Base-by-base conservation (phyloP, 495 filamentous ascomycete species). In the Diplogelasinospora grovesii region DNA sequence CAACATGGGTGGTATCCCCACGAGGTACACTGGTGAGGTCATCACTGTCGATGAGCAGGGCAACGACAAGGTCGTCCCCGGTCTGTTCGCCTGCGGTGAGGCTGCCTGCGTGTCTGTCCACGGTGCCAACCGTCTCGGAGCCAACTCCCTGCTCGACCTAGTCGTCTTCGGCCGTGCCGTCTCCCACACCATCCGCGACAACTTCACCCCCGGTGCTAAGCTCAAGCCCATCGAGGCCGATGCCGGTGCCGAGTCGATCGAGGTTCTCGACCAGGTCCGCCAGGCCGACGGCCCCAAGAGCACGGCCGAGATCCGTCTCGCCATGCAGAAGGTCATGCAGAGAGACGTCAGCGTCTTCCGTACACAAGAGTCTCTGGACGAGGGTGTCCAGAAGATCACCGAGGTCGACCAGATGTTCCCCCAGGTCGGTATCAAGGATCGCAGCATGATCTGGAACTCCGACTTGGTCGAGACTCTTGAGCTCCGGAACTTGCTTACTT, bases 371-470 rank as follows among this genome's bases (percentile, higher is more conserved):
- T 81, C 74, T 48, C 65, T 78, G 48, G 88, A 94, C 45, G 84
- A 92, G 59, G 90, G 90, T 72, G 85, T 92, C 28, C 60, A 68
- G 56, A 83, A 77, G 64, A 85, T 97, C 53, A 77, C 66, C 52
- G 74, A 83, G 46, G 82, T 96, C 52, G 92, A 97, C 61, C 64
- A 78, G 55, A 79, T 70, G 47, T 97, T 84, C 69, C 50, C 60
- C 38, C 77, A 95, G 59, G 79, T 96, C 46, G 85, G 86, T 54
- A 94, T 85, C 64, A 95, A 93, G 75, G 90, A 97, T 64, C 83
- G 90, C 57, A 89, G 85, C 78, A 95, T 97, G 92, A 95, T 97
- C 71, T 97, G 90, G 90, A 97, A 97, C 79, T 86, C 85, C 25
- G 90, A 97, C 55, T 76, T 97, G 21, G 85, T 95, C 39, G 90